Conservation (phyloP, 768 basidiomycete species). For the Lentinula detonsa region DNA sequence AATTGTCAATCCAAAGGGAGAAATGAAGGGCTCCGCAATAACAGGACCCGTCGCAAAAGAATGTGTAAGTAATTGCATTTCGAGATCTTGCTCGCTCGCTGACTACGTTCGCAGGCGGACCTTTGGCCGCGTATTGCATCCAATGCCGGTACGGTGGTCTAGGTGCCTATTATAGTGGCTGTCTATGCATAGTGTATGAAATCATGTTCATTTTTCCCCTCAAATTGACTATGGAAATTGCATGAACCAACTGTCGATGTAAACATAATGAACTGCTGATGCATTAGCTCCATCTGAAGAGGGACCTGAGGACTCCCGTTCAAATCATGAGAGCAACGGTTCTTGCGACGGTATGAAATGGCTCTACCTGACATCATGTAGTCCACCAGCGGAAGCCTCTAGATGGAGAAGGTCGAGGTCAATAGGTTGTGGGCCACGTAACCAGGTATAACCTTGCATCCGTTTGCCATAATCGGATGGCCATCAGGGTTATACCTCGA, state of each 20-base stretch:
- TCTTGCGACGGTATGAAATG: no score
- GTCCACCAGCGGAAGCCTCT: no score
- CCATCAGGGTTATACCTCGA: no score
- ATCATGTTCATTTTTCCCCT: neutral
- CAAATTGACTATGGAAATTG: neutral
- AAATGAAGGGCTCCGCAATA: conserved; percentile 99
- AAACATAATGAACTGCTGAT: no score
- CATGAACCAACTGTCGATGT: neutral
- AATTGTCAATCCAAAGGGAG: conserved; percentile 97
- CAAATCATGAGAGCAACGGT: no score
- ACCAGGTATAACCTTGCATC: no score
- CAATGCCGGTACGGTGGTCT: conserved; percentile 98
- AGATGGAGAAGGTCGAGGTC: no score
- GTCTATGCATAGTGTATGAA: neutral
- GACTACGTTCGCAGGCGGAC: conserved; percentile 59
- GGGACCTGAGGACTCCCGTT: no score
- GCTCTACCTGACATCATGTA: no score
- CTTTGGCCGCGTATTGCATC: conserved; percentile 99
- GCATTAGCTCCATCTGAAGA: no score
- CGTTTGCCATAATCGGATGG: no score
- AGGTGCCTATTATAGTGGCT: neutral
- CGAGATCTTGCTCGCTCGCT: neutral
- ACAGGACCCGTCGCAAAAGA: conserved; percentile 98
- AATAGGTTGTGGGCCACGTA: no score
- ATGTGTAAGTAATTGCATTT: conserved; percentile 63